Percentiles rank a stretch among this genome's conserved stretches.
Conservation (phyloP, 495 filamentous ascomycete species). For the Parathielavia hyrcaniae region DNA sequence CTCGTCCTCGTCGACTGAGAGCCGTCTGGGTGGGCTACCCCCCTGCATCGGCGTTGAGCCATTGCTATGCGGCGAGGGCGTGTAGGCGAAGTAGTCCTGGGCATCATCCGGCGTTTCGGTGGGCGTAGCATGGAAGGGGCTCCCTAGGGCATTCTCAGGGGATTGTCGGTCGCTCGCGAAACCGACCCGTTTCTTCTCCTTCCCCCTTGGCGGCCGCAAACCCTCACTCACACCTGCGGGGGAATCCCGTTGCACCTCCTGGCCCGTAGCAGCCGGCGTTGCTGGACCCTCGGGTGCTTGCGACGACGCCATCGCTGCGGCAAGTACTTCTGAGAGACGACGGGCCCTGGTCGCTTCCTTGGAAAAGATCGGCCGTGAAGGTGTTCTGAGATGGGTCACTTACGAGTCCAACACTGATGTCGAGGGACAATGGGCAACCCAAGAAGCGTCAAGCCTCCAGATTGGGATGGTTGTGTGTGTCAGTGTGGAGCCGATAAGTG, state of each 20-base stretch:
- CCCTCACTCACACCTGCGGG: neutral
- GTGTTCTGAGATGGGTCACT: neutral
- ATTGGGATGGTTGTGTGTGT: slow-evolving; percentile 2
- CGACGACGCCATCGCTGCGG: slow-evolving; percentile 18
- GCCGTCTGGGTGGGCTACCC: slow-evolving; percentile 9
- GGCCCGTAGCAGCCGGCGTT: neutral
- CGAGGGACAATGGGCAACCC: too few relatives aligned
- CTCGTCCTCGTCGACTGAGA: slow-evolving; percentile 27
- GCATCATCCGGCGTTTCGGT: slow-evolving; percentile 8
- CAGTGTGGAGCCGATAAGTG: neutral
- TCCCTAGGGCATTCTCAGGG: neutral
- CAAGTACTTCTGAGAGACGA: neutral
- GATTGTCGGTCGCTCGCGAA: slow-evolving; percentile 21
- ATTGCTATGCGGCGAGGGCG: slow-evolving; percentile 15
- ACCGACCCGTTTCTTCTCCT: slow-evolving; percentile 33
- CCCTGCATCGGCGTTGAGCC: slow-evolving; percentile 10
- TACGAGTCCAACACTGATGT: neutral
- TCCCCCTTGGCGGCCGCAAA: slow-evolving; percentile 19
- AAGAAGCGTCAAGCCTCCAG: neutral
- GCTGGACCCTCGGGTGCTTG: slow-evolving; percentile 4
- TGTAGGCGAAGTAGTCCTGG: slow-evolving; percentile 26
- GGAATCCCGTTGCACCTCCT: slow-evolving; percentile 4
- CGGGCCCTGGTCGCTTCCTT: neutral
- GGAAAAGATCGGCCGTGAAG: neutral
- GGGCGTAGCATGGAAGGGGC: slow-evolving; percentile 12